These are phyloP conservation scores for Dioscorea alata DNA, from an alignment of 106 monocot genomes.

Conservation along the genomic window DNA sequence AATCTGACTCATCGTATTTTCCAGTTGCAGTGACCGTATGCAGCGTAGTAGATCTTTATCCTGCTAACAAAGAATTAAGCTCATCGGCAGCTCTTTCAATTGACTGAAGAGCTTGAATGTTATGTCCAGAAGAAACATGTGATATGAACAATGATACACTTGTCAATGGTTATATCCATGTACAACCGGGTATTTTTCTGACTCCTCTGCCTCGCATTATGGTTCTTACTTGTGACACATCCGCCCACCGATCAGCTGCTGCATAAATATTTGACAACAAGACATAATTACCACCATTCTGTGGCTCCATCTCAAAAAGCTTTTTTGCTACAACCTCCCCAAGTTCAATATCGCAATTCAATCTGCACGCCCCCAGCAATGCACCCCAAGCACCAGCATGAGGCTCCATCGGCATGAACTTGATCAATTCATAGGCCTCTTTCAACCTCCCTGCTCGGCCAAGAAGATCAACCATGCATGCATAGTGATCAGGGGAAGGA, in stretches of 20 bases:
- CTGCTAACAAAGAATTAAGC: too few species aligned
- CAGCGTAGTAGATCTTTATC: too few species aligned
- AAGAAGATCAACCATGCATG: slow-evolving; percentile 75
- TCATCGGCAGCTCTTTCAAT: too few species aligned
- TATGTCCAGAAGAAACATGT: too few species aligned
- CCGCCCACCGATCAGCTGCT: slow-evolving; percentile 44
- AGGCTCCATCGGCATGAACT: slow-evolving; percentile 52
- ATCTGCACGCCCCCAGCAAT: slow-evolving; percentile 52
- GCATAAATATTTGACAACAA: slow-evolving; percentile 75
- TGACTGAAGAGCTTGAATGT: too few species aligned
- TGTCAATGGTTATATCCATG: slow-evolving; percentile 23
- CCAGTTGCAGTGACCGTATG: too few species aligned
- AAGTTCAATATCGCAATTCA: slow-evolving; percentile 39
- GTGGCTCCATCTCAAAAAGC: slow-evolving; percentile 57
- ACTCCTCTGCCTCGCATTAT: slow-evolving; percentile 51
- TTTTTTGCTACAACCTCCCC: slow-evolving; percentile 38
- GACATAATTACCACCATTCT: slow-evolving; percentile 72
- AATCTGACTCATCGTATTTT: too few species aligned
- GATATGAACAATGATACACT: too few species aligned
- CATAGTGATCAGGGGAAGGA: slow-evolving; percentile 58
- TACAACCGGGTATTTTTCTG: slow-evolving; percentile 58
- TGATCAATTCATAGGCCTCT: slow-evolving; percentile 65
- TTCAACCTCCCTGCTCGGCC: slow-evolving; percentile 42
- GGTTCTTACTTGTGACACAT: slow-evolving; percentile 47
- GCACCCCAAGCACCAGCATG: slow-evolving; percentile 77